phyloP scores from a whole-genome alignment of 1,284 basidiomycete species.

The Porogramme epimiltina region DNA sequence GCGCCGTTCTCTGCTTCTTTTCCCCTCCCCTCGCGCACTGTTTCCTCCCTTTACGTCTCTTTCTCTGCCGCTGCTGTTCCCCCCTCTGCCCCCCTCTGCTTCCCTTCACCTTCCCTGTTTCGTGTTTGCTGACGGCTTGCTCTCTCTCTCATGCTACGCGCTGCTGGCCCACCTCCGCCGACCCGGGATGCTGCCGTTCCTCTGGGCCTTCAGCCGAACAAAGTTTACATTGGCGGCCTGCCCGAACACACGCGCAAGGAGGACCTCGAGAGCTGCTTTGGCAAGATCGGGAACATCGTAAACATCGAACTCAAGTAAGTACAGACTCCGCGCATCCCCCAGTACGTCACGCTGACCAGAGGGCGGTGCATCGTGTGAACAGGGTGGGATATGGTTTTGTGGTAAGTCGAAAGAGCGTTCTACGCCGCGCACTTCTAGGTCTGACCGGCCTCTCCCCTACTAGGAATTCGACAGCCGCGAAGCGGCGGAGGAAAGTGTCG shows the following conservation, averaged over 20 bases:
- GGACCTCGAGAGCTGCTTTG: slow-evolving; percentile 82
- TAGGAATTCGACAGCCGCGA: slow-evolving; percentile 83
- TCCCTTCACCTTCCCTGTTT: slow-evolving; percentile 14
- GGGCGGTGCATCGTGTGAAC: slow-evolving; percentile 21
- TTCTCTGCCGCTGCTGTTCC: slow-evolving; percentile 9
- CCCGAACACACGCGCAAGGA: slow-evolving; percentile 83
- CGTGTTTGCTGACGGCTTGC: slow-evolving; percentile 22
- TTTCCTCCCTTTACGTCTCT: slow-evolving; percentile 9
- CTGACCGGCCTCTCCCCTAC: slow-evolving; percentile 10
- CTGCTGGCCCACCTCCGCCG: slow-evolving; percentile 40
- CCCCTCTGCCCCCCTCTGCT: slow-evolving; percentile 21
- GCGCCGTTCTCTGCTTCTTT: neutral
- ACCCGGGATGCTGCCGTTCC: slow-evolving; percentile 53
- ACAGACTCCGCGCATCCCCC: neutral
- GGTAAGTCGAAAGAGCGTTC: slow-evolving; percentile 45
- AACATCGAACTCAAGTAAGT: slow-evolving; percentile 83
- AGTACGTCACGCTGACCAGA: slow-evolving; percentile 11
- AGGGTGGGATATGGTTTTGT: slow-evolving; percentile 86
- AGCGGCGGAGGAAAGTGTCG: slow-evolving; percentile 81
- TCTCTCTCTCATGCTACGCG: slow-evolving; percentile 42
- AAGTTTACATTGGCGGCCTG: slow-evolving; percentile 86
- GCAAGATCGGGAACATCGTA: slow-evolving; percentile 75
- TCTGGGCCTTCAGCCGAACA: slow-evolving; percentile 75
- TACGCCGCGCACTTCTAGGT: slow-evolving; percentile 2
- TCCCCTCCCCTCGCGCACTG: neutral